phyloP scores from a whole-genome alignment of 768 basidiomycete species.

The Rhizopogon vulgaris region DNA sequence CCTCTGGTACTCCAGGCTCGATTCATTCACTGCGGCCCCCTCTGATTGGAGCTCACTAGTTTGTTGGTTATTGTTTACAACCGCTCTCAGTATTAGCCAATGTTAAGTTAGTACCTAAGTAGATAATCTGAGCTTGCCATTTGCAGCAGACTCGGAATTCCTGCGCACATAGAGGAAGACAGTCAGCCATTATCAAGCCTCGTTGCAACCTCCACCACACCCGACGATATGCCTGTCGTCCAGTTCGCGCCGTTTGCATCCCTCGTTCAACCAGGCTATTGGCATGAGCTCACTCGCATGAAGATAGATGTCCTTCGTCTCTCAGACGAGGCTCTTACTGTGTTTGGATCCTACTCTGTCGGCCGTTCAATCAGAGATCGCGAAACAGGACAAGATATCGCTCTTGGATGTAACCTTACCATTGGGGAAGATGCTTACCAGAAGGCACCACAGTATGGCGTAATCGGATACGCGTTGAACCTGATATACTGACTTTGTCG shows the following conservation, averaged over 20 bases:
- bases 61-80: too few relatives aligned
- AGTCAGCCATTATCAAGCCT: not conserved
- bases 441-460: conserved; percentile 37
- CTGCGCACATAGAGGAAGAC: not conserved
- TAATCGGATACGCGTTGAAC: conserved; percentile 3
- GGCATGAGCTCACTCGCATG: conserved; percentile 82
- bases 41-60: too few relatives aligned
- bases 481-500: not conserved
- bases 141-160: not conserved
- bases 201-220: conserved; percentile 2
- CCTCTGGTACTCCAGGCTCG: too few relatives aligned
- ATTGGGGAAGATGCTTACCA: conserved; percentile 64
- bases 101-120: too few relatives aligned
- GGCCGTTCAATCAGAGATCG: conserved; percentile 73
- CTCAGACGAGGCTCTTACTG: conserved; percentile 60
- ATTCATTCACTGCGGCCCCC: too few relatives aligned
- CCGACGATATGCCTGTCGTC: conserved; percentile 46
- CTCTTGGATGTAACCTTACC: conserved; percentile 60
- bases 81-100: too few relatives aligned
- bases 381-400: conserved; percentile 67
- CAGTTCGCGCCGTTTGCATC: conserved; percentile 90
- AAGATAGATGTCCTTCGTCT: conserved; percentile 90
- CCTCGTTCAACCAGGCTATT: conserved; percentile 84
- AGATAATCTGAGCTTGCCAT: not conserved
- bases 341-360: conserved; percentile 62